These are phyloP conservation scores for Graphilbum ipis-grandicollis DNA, from an alignment of 2,329 filamentous ascomycete species.

Conservation along the genomic window DNA sequence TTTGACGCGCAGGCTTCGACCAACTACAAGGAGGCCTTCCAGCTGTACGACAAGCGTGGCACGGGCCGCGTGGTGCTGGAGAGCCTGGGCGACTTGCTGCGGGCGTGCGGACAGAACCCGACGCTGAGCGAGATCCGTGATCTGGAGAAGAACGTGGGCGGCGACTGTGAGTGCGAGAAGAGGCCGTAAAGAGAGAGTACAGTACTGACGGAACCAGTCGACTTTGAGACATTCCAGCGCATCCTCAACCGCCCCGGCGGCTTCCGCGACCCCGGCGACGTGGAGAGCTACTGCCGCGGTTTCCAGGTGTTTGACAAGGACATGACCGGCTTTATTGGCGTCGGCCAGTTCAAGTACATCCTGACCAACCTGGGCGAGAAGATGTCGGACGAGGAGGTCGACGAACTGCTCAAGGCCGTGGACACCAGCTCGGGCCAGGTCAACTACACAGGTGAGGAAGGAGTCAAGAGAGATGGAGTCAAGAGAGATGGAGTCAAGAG, in stretches of 20 bases:
- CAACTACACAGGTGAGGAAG: constrained; percentile 73
- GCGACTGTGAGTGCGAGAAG: constrained; percentile 58
- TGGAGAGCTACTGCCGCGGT: constrained; percentile 93
- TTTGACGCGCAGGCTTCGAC: constrained; percentile 51
- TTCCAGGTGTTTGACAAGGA: constrained; percentile 99
- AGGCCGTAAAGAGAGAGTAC: background rate
- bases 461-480: no score
- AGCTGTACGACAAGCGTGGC: constrained; percentile 98
- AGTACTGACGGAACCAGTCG: constrained; percentile 41
- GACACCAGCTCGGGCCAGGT: constrained; percentile 93
- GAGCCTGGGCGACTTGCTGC: constrained; percentile 79
- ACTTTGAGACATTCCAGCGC: constrained; percentile 94
- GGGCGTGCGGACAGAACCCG: constrained; percentile 95
- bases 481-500: no score
- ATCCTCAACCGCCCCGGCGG: constrained; percentile 93
- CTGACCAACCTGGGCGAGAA: constrained; percentile 97
- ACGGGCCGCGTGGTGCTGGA: constrained; percentile 80
- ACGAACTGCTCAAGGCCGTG: constrained; percentile 95
- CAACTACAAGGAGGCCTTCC: constrained; percentile 99
- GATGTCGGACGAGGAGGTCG: constrained; percentile 97
- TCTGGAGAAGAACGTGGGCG: constrained; percentile 74
- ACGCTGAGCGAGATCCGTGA: constrained; percentile 86
- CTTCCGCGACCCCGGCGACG: constrained; percentile 95
- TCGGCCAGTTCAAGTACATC: constrained; percentile 95
- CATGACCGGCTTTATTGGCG: constrained; percentile 92